These are phyloP conservation scores for Hyphodiscus sp. DNA, from an alignment of 2,329 filamentous ascomycete species.

Conservation along the genomic window DNA sequence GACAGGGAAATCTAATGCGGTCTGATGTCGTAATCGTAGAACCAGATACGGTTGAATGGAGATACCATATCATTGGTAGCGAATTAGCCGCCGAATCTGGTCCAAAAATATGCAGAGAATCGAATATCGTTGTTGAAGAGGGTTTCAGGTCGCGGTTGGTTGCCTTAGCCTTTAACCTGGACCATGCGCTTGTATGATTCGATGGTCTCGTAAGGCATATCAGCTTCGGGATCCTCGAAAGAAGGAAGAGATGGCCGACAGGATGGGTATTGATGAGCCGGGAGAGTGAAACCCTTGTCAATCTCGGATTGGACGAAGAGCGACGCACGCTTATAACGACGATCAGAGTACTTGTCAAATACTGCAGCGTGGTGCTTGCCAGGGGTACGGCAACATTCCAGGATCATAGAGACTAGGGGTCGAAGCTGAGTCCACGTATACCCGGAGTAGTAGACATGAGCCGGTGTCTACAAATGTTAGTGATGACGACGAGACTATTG, in stretches of 20 bases:
- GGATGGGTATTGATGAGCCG: conserved; percentile 10
- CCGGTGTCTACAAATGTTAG: conserved; percentile 52
- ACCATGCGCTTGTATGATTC: conserved; percentile 26
- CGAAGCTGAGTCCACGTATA: conserved; percentile 85
- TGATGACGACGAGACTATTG: background rate
- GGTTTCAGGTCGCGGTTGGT: background rate
- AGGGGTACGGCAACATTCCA: conserved; percentile 82
- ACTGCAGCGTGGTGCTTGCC: conserved; percentile 78
- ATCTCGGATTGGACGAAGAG: conserved; percentile 73
- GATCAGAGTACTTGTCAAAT: conserved; percentile 86
- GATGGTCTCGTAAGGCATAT: conserved; percentile 20
- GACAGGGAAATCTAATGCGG: conserved; percentile 17
- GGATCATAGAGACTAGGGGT: conserved; percentile 67
- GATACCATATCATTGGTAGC: conserved; percentile 20
- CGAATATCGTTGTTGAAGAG: conserved; percentile 13
- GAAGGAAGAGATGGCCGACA: conserved; percentile 22
- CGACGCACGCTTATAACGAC: conserved; percentile 79
- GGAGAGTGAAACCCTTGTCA: conserved; percentile 48
- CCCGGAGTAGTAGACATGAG: conserved; percentile 87
- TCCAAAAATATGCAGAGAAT: conserved; percentile 30
- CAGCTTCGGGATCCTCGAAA: conserved; percentile 16
- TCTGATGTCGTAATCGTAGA: conserved; percentile 14
- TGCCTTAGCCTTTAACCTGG: conserved; percentile 22
- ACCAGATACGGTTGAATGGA: conserved; percentile 21
- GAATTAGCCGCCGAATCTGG: conserved; percentile 19